Base-by-base conservation (phyloP, 2,329 filamentous ascomycete species). In the Aaosphaeria arxii region DNA sequence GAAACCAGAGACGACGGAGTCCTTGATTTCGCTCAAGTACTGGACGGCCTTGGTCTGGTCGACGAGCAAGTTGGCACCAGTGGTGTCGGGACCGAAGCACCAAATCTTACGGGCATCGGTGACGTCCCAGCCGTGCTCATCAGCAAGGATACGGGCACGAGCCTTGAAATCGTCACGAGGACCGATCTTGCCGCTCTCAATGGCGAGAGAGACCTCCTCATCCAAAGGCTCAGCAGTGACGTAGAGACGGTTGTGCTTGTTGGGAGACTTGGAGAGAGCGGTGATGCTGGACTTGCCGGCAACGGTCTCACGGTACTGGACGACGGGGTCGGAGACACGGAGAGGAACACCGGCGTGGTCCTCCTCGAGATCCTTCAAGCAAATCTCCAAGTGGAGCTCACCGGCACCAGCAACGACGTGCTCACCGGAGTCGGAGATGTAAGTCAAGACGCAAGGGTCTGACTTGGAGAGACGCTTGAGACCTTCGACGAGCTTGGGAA, bases 181-280 rank as follows among this genome's bases (percentile, higher is more conserved):
- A 71, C 78, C 82, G 74, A 99, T 91, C 83, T 91, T 94, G 81
- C 94, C 94, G 47, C 72, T 61, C 82, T 99, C 94, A 60, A 99
- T 99, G 70, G 88, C 89, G 71, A 85, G 84, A 66, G 89, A 82
- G 53, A 99, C 87, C 66, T 97, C 94, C 84, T 99, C 94, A 41
- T 84, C 84, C 48, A 99, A 82, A 66, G 94, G 94, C 78, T 91
- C 80, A 59, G 94, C 94, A 76, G 83, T 84, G 79, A 99, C 86
- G 83, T 97, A 99, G 54, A 99, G 84, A 91, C 94, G 92, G 85
- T 99, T 99, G 88, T 99, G 94, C 90, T 99, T 99, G 89, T 99
- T 99, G 81, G 94, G 94, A 43, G 94, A 99, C 84, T 99, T 99
- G 77, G 94, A 97, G 70, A 99, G 83, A 63, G 94, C 94, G 71